Percentiles rank a stretch among this genome's conserved stretches.
Evolutionary conservation across 805 yeast genomes (phyloP).

Genomic region (Ogataea populi-albae): DNA sequence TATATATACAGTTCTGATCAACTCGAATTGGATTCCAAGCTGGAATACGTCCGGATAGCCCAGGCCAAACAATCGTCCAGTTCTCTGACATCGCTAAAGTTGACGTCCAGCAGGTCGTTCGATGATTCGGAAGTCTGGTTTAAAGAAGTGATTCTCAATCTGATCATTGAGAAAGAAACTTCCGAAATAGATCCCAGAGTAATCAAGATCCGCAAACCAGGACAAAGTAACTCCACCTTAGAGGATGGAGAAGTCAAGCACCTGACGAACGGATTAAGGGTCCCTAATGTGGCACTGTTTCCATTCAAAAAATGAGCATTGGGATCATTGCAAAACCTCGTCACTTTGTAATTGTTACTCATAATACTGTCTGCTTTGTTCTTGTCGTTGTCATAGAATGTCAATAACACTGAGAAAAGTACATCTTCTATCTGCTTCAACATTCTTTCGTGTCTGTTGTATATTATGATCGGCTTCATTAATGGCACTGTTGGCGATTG

Average conservation of each 20-base stretch:
- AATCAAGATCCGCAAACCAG: slow-evolving; percentile 14
- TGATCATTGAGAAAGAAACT: slow-evolving; percentile 19
- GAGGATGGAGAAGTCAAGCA: slow-evolving; percentile 25
- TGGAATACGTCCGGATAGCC: slow-evolving; percentile 39
- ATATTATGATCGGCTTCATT: slow-evolving; percentile 56
- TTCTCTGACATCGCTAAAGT: slow-evolving; percentile 49
- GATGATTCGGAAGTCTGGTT: slow-evolving; percentile 29
- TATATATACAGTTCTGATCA: no score
- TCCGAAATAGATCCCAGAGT: slow-evolving; percentile 11
- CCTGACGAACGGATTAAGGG: slow-evolving; percentile 22
- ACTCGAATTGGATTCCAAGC: no score
- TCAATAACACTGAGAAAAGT: slow-evolving; percentile 16
- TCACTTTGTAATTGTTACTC: slow-evolving; percentile 12
- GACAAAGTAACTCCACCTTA: slow-evolving; percentile 10
- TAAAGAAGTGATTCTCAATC: slow-evolving; percentile 8
- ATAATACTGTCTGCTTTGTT: slow-evolving; percentile 16
- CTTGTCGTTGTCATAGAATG: slow-evolving; percentile 17
- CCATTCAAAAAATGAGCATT: slow-evolving; percentile 4
- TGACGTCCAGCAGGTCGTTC: slow-evolving; percentile 38
- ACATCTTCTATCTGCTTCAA: slow-evolving; percentile 34
- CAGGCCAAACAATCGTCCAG: slow-evolving; percentile 56
- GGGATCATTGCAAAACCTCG: slow-evolving; percentile 22
- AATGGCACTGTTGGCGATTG: slow-evolving; percentile 33
- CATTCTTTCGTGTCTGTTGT: slow-evolving; percentile 51
- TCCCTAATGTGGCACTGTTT: slow-evolving; percentile 1